Percentiles rank a stretch among this genome's conserved stretches.
Evolutionary conservation across 495 filamentous ascomycete species (phyloP).

Genomic region (Physcia stellaris): DNA sequence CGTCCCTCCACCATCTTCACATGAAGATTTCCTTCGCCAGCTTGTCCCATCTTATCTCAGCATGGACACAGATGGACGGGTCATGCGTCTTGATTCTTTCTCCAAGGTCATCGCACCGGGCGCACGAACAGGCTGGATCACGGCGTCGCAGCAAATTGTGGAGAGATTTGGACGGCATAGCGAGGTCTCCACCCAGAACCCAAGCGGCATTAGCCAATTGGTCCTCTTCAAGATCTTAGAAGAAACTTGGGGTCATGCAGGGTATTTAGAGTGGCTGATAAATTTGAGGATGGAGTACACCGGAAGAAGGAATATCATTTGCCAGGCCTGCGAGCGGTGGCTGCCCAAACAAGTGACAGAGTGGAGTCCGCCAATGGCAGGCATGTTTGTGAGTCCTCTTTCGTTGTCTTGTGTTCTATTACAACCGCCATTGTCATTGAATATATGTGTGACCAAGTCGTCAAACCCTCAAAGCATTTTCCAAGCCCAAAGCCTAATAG

Average conservation of each 20-base stretch:
- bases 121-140: constrained; percentile 48
- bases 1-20: constrained; percentile 37
- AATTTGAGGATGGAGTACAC: constrained; percentile 76
- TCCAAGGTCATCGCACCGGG: constrained; percentile 55
- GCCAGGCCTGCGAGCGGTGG: constrained; percentile 70
- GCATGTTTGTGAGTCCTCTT: constrained; percentile 75
- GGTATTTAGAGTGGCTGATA: constrained; percentile 84
- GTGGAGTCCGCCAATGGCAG: constrained; percentile 76
- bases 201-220: constrained; percentile 69
- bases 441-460: no score
- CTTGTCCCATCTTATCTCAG: constrained; percentile 49
- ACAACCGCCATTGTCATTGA: no score
- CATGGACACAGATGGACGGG: constrained; percentile 51
- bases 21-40: constrained; percentile 44
- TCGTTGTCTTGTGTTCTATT: background rate
- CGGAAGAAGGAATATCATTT: constrained; percentile 54
- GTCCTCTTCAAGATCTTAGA: constrained; percentile 81
- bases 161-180: constrained; percentile 64
- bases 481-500: no score
- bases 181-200: constrained; percentile 71
- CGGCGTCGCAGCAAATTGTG: constrained; percentile 65
- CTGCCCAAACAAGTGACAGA: constrained; percentile 65
- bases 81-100: constrained; percentile 56
- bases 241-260: constrained; percentile 86
- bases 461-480: no score